These are phyloP conservation scores for Russula emetica DNA, from an alignment of 768 basidiomycete species.

Conservation along the genomic window DNA sequence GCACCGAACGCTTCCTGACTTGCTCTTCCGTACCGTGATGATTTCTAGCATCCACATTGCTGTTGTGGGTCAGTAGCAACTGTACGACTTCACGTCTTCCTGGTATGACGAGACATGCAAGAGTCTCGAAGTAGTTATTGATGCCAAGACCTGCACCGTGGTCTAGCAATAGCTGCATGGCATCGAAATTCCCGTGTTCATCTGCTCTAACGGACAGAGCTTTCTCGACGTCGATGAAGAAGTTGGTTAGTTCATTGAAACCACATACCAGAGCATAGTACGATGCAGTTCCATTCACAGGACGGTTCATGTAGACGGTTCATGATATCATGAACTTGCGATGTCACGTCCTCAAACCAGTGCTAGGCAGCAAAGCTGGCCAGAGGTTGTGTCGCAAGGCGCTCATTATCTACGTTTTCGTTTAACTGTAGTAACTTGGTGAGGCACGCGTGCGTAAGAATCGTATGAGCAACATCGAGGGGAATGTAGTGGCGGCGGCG, in stretches of 20 bases:
- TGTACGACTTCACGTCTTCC: not conserved
- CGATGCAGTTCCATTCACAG: too few relatives aligned
- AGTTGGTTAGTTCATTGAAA: not conserved
- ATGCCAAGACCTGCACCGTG: not conserved
- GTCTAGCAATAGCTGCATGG: not conserved
- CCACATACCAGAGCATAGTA: not conserved
- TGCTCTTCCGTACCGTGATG: too few relatives aligned
- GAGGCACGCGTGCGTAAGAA: too few relatives aligned
- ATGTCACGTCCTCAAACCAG: not conserved
- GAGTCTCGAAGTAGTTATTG: not conserved
- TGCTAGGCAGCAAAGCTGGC: not conserved
- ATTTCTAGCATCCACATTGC: not conserved
- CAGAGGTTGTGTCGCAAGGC: too few relatives aligned
- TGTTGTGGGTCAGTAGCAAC: not conserved
- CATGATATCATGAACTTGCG: not conserved
- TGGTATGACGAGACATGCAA: not conserved
- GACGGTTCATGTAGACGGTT: not conserved
- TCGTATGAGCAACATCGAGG: not conserved
- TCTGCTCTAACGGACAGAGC: not conserved
- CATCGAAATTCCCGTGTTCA: not conserved
- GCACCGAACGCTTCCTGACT: too few relatives aligned
- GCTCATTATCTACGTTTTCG: too few relatives aligned
- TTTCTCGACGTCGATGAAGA: not conserved
- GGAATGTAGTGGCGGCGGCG: not conserved
- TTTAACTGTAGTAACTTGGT: too few relatives aligned